phyloP scores from a whole-genome alignment of 129 eudicot species.

The Artemisia argyi region DNA sequence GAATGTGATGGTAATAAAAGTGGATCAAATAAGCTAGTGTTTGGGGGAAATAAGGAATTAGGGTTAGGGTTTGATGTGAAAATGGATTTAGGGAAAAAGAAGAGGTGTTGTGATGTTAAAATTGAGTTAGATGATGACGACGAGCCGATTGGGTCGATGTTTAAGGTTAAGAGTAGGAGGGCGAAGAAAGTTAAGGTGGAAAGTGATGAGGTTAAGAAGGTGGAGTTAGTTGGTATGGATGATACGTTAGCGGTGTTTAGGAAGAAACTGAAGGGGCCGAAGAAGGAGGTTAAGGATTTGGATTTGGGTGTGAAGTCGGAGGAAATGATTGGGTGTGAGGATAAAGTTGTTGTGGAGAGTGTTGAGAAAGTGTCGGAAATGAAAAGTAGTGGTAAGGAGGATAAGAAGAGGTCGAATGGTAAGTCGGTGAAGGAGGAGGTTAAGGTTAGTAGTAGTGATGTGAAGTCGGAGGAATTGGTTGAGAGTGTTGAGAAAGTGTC shows the following conservation, averaged over 20 bases:
- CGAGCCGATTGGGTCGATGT: constrained; percentile 78
- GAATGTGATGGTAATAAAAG: constrained; percentile 47
- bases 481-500: constrained; percentile 31
- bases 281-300: constrained; percentile 48
- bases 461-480: constrained; percentile 29
- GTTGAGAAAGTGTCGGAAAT: constrained; percentile 20
- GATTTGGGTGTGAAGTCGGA: constrained; percentile 28
- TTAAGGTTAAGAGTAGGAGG: constrained; percentile 61
- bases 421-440: constrained; percentile 23
- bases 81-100: constrained; percentile 48
- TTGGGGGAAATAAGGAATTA: constrained; percentile 35
- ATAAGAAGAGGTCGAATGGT: constrained; percentile 35
- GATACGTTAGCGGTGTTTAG: constrained; percentile 86
- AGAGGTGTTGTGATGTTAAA: constrained; percentile 37
- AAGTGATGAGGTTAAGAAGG: constrained; percentile 35
- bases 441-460: constrained; percentile 14
- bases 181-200: constrained; percentile 67
- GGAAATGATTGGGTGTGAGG: constrained; percentile 18
- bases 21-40: constrained; percentile 31
- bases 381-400: constrained; percentile 32
- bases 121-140: constrained; percentile 76
- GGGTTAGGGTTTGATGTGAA: constrained; percentile 59
- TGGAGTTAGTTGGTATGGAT: constrained; percentile 77
- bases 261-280: constrained; percentile 89
- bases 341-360: background rate